Conservation (phyloP, 2,329 filamentous ascomycete species). For the Alternaria ethzedia region DNA sequence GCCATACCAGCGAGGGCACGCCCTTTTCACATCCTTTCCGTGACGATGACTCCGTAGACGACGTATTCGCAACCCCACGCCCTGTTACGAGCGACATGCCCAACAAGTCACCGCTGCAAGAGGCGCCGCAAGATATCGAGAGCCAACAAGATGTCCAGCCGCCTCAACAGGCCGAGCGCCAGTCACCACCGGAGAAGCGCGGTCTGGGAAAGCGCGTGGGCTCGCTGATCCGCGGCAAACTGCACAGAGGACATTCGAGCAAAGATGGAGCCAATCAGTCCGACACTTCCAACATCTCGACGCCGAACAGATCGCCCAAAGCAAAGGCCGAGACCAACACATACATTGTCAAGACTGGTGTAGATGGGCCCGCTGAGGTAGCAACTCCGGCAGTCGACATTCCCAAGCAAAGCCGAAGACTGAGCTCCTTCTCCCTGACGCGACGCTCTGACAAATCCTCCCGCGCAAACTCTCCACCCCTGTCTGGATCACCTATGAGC, state of each 20-base stretch:
- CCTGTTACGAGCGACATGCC: constrained; percentile 10
- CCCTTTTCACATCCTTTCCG: constrained; percentile 39
- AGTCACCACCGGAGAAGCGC: constrained; percentile 31
- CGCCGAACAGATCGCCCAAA: constrained; percentile 7
- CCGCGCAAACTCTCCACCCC: constrained; percentile 45
- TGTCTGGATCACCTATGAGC: constrained; percentile 45
- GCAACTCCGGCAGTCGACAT: constrained; percentile 31
- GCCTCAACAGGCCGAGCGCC: constrained; percentile 9
- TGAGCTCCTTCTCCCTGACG: constrained; percentile 49
- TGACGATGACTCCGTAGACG: constrained; percentile 32
- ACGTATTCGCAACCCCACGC: constrained; percentile 24
- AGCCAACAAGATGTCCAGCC: neutral
- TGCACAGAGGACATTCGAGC: constrained; percentile 8
- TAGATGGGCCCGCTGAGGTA: constrained; percentile 34
- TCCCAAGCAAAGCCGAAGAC: constrained; percentile 33
- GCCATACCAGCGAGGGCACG: constrained; percentile 41
- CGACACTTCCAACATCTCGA: neutral
- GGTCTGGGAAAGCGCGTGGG: constrained; percentile 41
- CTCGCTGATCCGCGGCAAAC: constrained; percentile 42
- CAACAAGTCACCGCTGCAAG: constrained; percentile 8
- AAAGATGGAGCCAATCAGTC: constrained; percentile 12
- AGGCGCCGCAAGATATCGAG: neutral
- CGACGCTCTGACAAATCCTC: constrained; percentile 47
- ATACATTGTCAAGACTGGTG: constrained; percentile 37
- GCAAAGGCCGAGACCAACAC: constrained; percentile 17